Conservation (phyloP, 805 yeast species). For the Maudiozyma bulderi region DNA sequence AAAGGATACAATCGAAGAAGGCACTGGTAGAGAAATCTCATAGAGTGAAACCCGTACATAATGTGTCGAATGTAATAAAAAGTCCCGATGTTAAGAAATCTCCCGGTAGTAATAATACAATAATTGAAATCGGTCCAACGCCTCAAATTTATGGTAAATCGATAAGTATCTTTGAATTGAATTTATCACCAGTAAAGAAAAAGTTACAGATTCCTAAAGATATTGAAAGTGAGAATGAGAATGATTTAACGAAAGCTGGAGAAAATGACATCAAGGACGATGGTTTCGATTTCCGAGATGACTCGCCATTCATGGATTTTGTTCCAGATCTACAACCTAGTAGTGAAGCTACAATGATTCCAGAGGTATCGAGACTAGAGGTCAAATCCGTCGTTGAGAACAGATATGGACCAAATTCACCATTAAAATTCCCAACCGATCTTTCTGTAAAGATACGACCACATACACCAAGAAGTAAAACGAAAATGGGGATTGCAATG, state of each 20-base stretch:
- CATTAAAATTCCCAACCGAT: conserved; percentile 27
- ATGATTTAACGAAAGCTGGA: background rate
- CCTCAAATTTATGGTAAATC: conserved; percentile 79
- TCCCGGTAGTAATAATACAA: background rate
- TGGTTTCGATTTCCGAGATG: background rate
- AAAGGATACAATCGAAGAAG: conserved; percentile 8
- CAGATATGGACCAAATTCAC: conserved; percentile 25
- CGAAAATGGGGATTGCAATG: background rate
- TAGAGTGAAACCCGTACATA: background rate
- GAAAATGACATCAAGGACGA: background rate
- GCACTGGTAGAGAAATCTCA: background rate
- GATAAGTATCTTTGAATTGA: conserved; percentile 58
- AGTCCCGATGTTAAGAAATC: background rate
- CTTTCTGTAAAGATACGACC: conserved; percentile 27
- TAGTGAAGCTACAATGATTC: background rate
- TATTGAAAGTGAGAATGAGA: conserved; percentile 1
- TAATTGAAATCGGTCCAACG: conserved; percentile 57
- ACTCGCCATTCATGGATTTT: background rate
- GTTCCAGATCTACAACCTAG: background rate
- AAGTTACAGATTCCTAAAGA: conserved; percentile 3
- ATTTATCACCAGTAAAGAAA: conserved; percentile 22
- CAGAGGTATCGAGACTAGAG: no score
- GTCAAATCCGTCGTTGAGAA: conserved; percentile 4
- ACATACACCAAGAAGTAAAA: background rate
- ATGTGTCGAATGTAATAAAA: background rate